Evolutionary conservation across 192 early-diverging fungal species (phyloP).

Genomic region (Spizellomyces punctatus): DNA sequence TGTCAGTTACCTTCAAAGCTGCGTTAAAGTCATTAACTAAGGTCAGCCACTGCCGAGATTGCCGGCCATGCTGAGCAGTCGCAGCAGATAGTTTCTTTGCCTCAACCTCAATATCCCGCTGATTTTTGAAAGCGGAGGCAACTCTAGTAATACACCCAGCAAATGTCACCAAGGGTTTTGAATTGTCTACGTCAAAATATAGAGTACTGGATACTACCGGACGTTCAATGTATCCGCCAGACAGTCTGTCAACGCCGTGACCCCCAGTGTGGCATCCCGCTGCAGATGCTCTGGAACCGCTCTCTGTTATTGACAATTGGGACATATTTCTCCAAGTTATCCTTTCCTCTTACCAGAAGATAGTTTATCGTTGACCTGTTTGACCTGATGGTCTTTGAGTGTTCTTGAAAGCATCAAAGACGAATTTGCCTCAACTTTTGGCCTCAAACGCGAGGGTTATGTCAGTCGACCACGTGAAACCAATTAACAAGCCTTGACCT

Average conservation of each 20-base stretch:
- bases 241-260: constrained; percentile 57
- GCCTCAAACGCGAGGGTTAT: no score
- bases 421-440: no score
- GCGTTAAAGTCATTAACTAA: constrained; percentile 75
- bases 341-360: constrained; percentile 51
- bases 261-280: constrained; percentile 54
- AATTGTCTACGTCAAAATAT: not conserved
- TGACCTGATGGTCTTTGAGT: constrained; percentile 61
- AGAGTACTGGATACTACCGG: not conserved
- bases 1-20: constrained; percentile 71
- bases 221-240: constrained; percentile 61
- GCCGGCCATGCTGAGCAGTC: constrained; percentile 53
- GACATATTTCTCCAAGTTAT: not conserved
- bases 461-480: no score
- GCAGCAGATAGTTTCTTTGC: constrained; percentile 53
- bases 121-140: constrained; percentile 59
- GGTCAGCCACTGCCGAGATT: constrained; percentile 78
- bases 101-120: constrained; percentile 70
- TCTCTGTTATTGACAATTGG: not conserved
- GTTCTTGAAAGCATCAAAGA: constrained; percentile 16
- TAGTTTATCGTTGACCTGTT: constrained; percentile 53
- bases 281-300: constrained; percentile 54
- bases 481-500: no score
- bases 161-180: not conserved
- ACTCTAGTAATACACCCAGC: constrained; percentile 38